Evolutionary conservation across 1,284 basidiomycete species (phyloP), one percentile per base, ranked within the genome.

Genomic region (Marasmius oreades): DNA sequence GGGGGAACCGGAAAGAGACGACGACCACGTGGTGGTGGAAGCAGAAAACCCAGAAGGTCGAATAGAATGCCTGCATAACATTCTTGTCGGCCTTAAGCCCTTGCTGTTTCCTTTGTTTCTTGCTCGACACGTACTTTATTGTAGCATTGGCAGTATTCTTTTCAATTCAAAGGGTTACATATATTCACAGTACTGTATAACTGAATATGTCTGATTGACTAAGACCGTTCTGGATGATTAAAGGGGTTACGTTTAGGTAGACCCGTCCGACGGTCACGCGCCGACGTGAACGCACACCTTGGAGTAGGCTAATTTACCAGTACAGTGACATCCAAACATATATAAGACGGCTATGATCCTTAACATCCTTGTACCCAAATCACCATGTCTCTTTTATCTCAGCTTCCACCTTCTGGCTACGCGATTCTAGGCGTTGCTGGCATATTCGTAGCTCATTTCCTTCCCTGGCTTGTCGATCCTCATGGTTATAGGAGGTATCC

Each of bases 401-500:
- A 50, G 11, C 31, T 26, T n/a, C 14, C 52, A 20, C 52, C 42
- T n/a, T 5, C 42, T 7, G 22, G 18, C 43, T 23, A 45, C 20
- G 43, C 42, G 14, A 24, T 22, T 43, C 6, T 44, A 8, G 26
- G 37, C 5, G 37, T 51, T 6, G 31, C 51, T 24, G 31, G 47
- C 10, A 36, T 59, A 23, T 53, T 59, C 46, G 43, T 52, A 16
- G 36, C 48, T 24, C 55, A 55, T 31, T 48, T 59, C 26, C 28
- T 59, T 22, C 58, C 58, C 7, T 59, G 52, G 51, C 46, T 59
- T 7, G 45, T 54, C n/a, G 58, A 59, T 36, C 46, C 39, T 37
- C 34, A 54, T n/a, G 48, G 46, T 3, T 47, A 53, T 23, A 51
- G 86, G 45, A 66, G 68, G 11, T 80, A 86, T 64, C 88, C 90